Conservation (phyloP, 2,329 filamentous ascomycete species). For the Penicillium sp. region DNA sequence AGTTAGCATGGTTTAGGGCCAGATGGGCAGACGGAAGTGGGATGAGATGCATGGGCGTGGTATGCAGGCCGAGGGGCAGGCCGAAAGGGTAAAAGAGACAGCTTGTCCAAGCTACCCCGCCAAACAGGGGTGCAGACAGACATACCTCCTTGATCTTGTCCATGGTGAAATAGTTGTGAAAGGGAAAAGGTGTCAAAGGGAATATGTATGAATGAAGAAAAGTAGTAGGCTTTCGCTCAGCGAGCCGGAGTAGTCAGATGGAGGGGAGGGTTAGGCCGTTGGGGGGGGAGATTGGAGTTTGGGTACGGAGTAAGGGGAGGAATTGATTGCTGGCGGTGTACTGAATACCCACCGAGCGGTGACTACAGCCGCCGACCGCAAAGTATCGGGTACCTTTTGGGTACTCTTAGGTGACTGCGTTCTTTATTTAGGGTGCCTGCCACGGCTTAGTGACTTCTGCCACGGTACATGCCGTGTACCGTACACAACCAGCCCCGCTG, state of each 20-base stretch:
- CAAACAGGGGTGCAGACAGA: conserved; percentile 37
- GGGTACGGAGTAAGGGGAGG: conserved; percentile 24
- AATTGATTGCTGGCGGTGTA: conserved; percentile 18
- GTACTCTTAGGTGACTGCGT: conserved; percentile 2
- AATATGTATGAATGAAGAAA: conserved; percentile 35
- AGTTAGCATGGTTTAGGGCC: conserved; percentile 13
- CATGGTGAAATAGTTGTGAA: conserved; percentile 58
- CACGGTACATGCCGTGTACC: conserved; percentile 4
- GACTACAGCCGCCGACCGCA: conserved; percentile 5
- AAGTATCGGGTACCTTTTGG: conserved; percentile 21
- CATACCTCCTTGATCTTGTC: conserved; percentile 89
- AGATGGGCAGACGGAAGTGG: conserved; percentile 22
- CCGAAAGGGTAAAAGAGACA: conserved; percentile 21
- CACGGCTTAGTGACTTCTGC: neutral
- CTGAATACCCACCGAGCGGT: conserved; percentile 12
- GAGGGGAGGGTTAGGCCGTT: conserved; percentile 13
- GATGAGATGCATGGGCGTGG: conserved; percentile 5
- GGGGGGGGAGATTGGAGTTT: conserved; percentile 12
- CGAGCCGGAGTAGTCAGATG: conserved; percentile 32
- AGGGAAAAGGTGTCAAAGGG: conserved; percentile 16
- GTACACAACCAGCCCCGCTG: conserved; percentile 11
- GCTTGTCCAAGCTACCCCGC: conserved; percentile 44
- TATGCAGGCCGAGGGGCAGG: conserved; percentile 25
- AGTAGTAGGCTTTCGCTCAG: conserved; percentile 42
- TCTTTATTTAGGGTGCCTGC: neutral